Base-by-base conservation (phyloP, 768 basidiomycete species). In the Termitomyces sp. region DNA sequence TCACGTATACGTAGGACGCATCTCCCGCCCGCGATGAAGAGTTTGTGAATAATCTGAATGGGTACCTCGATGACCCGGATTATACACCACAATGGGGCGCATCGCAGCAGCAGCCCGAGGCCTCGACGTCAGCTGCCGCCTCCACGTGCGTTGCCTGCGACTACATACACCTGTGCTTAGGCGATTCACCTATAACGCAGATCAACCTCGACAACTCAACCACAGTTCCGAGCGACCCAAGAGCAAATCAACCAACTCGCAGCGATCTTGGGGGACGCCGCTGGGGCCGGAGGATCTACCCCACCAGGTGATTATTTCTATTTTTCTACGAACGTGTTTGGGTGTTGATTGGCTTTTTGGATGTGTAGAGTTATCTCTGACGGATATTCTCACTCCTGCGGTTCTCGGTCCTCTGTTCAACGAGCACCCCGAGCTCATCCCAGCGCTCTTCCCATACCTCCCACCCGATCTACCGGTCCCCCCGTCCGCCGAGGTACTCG, bases 361-460 rank as follows among this genome's bases (percentile, higher is more conserved):
- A n/a, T n/a, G n/a, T n/a, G 46, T 62, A 80, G 86, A 93, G 53
- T 52, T 88, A 54, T 78, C 89, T 50, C 75, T 94, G 56, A 77
- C 81, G 39, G 86, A 95, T 69, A 78, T 94, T 62, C 76, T 93
- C 57, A 86, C 91, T 33, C 81, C 88, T 6, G 70, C 84, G 41
- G 86, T 88, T 69, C 75, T 95, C 51, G 72, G 77, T 12, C 85
- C 89, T 7, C 74, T 97, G 9, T 88, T 95, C 68, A 70, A 74
- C 7, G 76, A 77, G 32, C 84, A 87, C 63, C 90, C 90, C 0
- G 79, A 82, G 42, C 76, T 95, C 39, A 76, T 90, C 47, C 70
- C 79, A 3, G 69, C 87, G 2, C 75, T 95, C 56, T 89, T 89
- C 66, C 90, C 93, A 3, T 84, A 92, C 61, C 81, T 96, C 22